A percentile compares a stretch with the other conserved stretches of the same genome.
Evolutionary conservation across 1,284 basidiomycete genomes (phyloP).

Genomic region (Flammula alnicola): DNA sequence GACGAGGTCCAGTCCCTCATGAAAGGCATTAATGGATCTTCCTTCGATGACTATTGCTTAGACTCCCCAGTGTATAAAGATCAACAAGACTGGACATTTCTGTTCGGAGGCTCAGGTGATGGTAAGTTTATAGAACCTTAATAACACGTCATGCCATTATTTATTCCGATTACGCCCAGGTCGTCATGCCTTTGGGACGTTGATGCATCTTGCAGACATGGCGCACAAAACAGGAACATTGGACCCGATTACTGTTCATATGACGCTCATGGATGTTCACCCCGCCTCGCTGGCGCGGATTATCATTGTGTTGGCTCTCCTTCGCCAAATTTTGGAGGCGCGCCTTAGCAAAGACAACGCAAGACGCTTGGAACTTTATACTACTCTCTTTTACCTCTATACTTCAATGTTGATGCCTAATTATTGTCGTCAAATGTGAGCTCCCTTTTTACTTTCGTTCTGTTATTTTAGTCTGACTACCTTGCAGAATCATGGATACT

Average conservation of each 20-base stretch:
- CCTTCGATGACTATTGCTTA: constrained; percentile 11
- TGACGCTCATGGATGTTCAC: constrained; percentile 25
- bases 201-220: constrained; percentile 20
- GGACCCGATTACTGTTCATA: constrained; percentile 11
- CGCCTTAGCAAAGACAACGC: constrained; percentile 3
- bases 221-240: constrained; percentile 1
- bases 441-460: background rate
- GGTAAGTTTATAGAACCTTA: constrained; percentile 20
- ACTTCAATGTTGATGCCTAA: constrained; percentile 22
- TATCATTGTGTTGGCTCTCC: constrained; percentile 17
- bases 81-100: constrained; percentile 18
- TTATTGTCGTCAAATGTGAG: constrained; percentile 24
- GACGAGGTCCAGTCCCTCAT: constrained; percentile 22
- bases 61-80: constrained; percentile 6
- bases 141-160: too few species aligned
- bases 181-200: constrained; percentile 24
- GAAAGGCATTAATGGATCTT: constrained; percentile 14
- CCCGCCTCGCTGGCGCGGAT: constrained; percentile 23
- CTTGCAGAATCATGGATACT: constrained; percentile 15
- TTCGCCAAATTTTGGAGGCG: constrained; percentile 16
- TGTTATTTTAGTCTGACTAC: background rate
- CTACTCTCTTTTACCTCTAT: constrained; percentile 22
- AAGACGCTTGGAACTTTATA: constrained; percentile 13
- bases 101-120: constrained; percentile 28
- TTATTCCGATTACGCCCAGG: constrained; percentile 4